Evolutionary conservation across 2,329 filamentous ascomycete genomes (phyloP).

Genomic region (Neurospora sp.): DNA sequence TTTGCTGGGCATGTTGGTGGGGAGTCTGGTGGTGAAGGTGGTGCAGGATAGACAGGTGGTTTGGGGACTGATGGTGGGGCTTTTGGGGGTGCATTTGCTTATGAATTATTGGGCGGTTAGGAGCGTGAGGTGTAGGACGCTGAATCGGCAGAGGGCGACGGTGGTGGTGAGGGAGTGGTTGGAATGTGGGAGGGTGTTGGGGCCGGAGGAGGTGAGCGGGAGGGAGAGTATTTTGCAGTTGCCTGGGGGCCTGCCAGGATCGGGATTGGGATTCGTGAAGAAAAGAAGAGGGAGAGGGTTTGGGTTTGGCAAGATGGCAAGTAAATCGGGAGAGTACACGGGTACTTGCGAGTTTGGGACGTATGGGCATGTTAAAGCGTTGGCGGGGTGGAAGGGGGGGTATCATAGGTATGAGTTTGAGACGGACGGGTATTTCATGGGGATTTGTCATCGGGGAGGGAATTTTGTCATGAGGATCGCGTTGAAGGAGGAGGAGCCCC

Average conservation of each 20-base stretch:
- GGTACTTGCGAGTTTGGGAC: constrained; percentile 26
- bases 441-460: constrained; percentile 34
- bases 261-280: constrained; percentile 12
- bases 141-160: constrained; percentile 80
- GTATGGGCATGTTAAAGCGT: constrained; percentile 28
- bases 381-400: constrained; percentile 18
- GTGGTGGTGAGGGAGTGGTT: constrained; percentile 59
- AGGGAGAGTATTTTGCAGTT: constrained; percentile 52
- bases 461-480: constrained; percentile 42
- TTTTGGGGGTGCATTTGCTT: constrained; percentile 67
- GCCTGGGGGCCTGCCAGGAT: background rate
- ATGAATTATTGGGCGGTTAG: constrained; percentile 83
- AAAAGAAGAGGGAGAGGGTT: constrained; percentile 26
- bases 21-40: constrained; percentile 68
- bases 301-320: constrained; percentile 26
- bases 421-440: constrained; percentile 50
- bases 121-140: constrained; percentile 68
- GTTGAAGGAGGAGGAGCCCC: constrained; percentile 41
- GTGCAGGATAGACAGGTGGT: constrained; percentile 64
- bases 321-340: constrained; percentile 25
- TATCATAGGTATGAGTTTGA: constrained; percentile 26
- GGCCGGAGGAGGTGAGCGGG: constrained; percentile 55
- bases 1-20: constrained; percentile 74
- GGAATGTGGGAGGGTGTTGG: constrained; percentile 40
- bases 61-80: constrained; percentile 58